Evolutionary conservation across 2,329 filamentous ascomycete species (phyloP).

Genomic region (Arthrobotrys iridis): DNA sequence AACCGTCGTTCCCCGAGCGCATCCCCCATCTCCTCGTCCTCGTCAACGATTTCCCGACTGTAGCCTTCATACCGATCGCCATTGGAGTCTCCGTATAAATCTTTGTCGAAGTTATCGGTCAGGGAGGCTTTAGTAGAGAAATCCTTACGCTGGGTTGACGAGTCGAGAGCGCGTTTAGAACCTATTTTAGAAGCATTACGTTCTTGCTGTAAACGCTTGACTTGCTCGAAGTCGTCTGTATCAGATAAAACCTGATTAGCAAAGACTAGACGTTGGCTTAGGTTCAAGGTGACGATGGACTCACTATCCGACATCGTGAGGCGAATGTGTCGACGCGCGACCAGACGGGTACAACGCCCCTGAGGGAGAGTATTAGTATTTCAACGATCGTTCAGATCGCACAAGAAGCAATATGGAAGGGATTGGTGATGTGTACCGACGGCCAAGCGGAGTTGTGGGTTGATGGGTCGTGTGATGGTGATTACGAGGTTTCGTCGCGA

Average conservation of each 20-base stretch:
- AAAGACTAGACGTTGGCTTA: neutral
- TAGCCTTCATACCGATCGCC: slow-evolving; percentile 90
- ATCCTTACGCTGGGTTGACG: slow-evolving; percentile 81
- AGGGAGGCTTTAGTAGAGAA: slow-evolving; percentile 88
- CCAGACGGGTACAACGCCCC: slow-evolving; percentile 26
- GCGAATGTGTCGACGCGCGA: slow-evolving; percentile 36
- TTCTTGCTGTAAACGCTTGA: slow-evolving; percentile 89
- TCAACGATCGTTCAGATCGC: neutral
- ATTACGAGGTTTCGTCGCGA: slow-evolving; percentile 27
- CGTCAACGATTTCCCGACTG: slow-evolving; percentile 84
- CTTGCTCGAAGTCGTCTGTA: slow-evolving; percentile 82
- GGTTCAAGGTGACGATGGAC: neutral
- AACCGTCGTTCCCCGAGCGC: slow-evolving; percentile 77
- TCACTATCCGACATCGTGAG: slow-evolving; percentile 46
- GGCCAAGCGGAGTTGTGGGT: slow-evolving; percentile 13
- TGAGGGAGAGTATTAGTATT: slow-evolving; percentile 41
- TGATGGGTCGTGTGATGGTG: slow-evolving; percentile 28
- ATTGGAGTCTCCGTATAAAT: slow-evolving; percentile 79
- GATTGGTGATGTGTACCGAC: slow-evolving; percentile 38
- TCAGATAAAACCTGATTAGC: slow-evolving; percentile 9
- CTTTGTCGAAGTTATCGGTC: slow-evolving; percentile 86
- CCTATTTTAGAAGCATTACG: slow-evolving; percentile 80
- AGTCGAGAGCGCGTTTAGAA: slow-evolving; percentile 79
- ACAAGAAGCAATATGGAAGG: neutral
- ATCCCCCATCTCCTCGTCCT: slow-evolving; percentile 80